Percentiles rank a stretch among this genome's conserved stretches.
These are phyloP conservation scores for Ceratocystis huliohia DNA, from an alignment of 2,329 filamentous ascomycete species.

Conservation along the genomic window DNA sequence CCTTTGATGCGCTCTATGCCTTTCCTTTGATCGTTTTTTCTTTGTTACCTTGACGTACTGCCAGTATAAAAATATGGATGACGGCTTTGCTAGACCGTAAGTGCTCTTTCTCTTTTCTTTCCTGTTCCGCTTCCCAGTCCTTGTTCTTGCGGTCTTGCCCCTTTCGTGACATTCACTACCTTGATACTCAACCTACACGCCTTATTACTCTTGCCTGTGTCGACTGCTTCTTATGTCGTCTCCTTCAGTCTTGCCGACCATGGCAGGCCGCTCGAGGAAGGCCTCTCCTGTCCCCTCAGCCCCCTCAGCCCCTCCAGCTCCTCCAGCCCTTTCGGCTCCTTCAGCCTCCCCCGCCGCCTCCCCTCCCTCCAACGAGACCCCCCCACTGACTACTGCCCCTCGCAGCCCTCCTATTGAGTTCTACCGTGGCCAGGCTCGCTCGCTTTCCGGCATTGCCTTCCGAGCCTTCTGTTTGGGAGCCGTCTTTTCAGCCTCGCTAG, in stretches of 20 bases:
- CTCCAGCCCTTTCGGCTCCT: neutral
- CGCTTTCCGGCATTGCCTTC: conserved; percentile 46
- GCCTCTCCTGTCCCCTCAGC: neutral
- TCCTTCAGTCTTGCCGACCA: too few species aligned
- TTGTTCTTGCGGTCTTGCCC: neutral
- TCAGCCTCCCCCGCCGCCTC: neutral
- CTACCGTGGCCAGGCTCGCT: conserved; percentile 39
- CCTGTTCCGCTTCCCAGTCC: neutral
- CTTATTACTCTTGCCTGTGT: too few species aligned
- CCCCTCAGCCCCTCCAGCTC: too few species aligned
- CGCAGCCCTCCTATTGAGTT: conserved; percentile 24
- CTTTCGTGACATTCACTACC: neutral
- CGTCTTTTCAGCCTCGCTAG: conserved; percentile 30
- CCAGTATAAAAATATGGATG: conserved; percentile 6
- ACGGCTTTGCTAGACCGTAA: conserved; percentile 10
- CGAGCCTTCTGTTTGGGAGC: conserved; percentile 44
- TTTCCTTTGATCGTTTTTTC: neutral
- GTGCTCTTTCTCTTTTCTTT: neutral
- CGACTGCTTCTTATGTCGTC: too few species aligned
- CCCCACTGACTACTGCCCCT: neutral
- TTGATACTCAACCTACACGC: too few species aligned
- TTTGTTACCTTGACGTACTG: too few species aligned
- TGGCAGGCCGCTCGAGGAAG: too few species aligned
- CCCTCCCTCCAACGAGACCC: neutral
- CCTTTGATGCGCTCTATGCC: neutral